Conservation (phyloP, 305 asterid species). For the Fraxinus ornus region DNA sequence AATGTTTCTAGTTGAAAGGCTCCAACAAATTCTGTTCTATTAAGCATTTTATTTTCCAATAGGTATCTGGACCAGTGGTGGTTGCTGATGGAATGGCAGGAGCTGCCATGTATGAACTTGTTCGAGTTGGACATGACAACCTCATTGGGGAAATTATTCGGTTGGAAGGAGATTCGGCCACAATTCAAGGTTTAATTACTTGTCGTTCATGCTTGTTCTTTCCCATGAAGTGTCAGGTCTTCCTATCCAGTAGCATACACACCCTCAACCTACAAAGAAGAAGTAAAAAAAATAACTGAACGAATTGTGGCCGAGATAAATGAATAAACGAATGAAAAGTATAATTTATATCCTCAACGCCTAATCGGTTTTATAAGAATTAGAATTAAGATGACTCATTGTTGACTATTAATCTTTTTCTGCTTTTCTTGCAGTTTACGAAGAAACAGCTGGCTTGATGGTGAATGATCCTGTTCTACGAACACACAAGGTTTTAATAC, state of each 20-base stretch:
- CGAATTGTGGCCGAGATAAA: background rate
- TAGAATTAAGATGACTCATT: background rate
- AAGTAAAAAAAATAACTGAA: background rate
- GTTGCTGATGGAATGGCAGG: constrained; percentile 99
- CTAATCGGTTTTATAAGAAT: background rate
- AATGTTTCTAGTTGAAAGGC: background rate
- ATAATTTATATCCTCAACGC: background rate
- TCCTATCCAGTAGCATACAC: constrained; percentile 3
- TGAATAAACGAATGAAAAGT: background rate
- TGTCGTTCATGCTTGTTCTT: background rate
- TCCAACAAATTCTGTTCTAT: background rate
- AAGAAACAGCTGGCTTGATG: constrained; percentile 91
- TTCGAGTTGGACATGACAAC: constrained; percentile 94
- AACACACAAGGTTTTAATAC: constrained; percentile 70
- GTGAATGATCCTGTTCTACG: constrained; percentile 97
- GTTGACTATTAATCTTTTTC: background rate
- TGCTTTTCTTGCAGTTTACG: constrained; percentile 62
- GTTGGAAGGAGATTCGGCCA: constrained; percentile 97
- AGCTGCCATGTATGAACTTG: constrained; percentile 98
- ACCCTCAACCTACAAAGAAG: background rate
- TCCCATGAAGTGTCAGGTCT: background rate
- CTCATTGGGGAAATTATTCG: constrained; percentile 96
- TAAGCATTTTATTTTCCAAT: constrained; percentile 6
- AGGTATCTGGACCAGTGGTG: constrained; percentile 98
- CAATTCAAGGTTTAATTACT: constrained; percentile 69